phyloP scores from a whole-genome alignment of 805 yeast genomes.

The Wickerhamomyces sydowiorum region DNA sequence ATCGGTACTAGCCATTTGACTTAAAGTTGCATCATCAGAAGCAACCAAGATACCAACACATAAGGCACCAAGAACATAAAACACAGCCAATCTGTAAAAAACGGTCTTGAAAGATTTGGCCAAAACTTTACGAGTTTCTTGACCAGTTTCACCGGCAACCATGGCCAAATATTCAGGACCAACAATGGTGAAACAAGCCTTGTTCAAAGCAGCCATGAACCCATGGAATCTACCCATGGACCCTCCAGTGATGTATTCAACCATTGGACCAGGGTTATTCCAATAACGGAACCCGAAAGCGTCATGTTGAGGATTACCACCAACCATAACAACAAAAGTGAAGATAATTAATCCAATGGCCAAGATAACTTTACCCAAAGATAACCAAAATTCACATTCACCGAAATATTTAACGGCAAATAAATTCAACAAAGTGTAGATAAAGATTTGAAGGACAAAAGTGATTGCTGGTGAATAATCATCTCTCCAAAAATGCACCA shows the following conservation, averaged over 20 bases:
- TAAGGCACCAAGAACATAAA: conserved; percentile 65
- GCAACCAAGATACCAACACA: conserved; percentile 64
- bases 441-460: conserved; percentile 56
- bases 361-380: conserved; percentile 64
- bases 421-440: conserved; percentile 58
- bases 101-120: conserved; percentile 75
- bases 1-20: conserved; percentile 31
- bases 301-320: conserved; percentile 75
- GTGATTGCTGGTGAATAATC: conserved; percentile 70
- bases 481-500: conserved; percentile 70
- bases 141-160: conserved; percentile 76
- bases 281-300: conserved; percentile 55
- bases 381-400: conserved; percentile 73
- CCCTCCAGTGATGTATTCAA: conserved; percentile 48
- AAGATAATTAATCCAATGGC: conserved; percentile 68
- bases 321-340: conserved; percentile 77
- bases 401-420: conserved; percentile 75
- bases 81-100: conserved; percentile 53
- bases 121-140: conserved; percentile 62
- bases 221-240: conserved; percentile 65
- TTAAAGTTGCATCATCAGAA: conserved; percentile 49
- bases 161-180: conserved; percentile 83
- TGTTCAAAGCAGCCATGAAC: conserved; percentile 60
- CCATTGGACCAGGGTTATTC: conserved; percentile 48
- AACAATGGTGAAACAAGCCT: conserved; percentile 72